phyloP scores from a whole-genome alignment of 169 alveolate genomes.

The Amoebophrya sp. region DNA sequence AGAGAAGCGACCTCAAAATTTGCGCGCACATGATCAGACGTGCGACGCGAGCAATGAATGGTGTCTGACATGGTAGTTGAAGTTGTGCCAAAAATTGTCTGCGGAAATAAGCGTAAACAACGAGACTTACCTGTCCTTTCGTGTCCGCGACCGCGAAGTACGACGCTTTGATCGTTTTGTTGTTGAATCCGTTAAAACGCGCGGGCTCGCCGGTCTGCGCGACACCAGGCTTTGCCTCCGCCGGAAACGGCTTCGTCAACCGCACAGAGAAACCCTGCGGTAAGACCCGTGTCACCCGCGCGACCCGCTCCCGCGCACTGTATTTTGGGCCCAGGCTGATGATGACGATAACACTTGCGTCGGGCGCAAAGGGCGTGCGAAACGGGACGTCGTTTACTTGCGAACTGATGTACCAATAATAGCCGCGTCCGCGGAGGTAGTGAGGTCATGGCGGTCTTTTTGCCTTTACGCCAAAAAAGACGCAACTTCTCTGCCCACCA shows the following conservation, averaged over 20 bases:
- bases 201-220: neutral
- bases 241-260: neutral
- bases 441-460: too few species aligned
- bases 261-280: neutral
- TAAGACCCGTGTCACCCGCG: neutral
- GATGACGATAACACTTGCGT: neutral
- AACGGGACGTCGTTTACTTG: neutral
- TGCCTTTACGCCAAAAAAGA: too few species aligned
- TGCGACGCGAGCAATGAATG: too few species aligned
- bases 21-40: too few species aligned
- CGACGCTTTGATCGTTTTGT: neutral
- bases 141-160: neutral
- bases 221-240: neutral
- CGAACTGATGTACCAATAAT: too few species aligned
- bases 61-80: too few species aligned
- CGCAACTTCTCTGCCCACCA: too few species aligned
- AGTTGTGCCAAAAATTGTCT: too few species aligned
- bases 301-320: neutral
- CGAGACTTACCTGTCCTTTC: neutral
- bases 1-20: too few species aligned
- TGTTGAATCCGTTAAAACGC: neutral
- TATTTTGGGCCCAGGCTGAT: neutral
- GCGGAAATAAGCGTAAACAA: too few species aligned
- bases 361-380: neutral
- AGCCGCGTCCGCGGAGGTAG: too few species aligned